Base-by-base conservation (phyloP, 2,329 filamentous ascomycete species). In the Tolypocladium paradoxum region DNA sequence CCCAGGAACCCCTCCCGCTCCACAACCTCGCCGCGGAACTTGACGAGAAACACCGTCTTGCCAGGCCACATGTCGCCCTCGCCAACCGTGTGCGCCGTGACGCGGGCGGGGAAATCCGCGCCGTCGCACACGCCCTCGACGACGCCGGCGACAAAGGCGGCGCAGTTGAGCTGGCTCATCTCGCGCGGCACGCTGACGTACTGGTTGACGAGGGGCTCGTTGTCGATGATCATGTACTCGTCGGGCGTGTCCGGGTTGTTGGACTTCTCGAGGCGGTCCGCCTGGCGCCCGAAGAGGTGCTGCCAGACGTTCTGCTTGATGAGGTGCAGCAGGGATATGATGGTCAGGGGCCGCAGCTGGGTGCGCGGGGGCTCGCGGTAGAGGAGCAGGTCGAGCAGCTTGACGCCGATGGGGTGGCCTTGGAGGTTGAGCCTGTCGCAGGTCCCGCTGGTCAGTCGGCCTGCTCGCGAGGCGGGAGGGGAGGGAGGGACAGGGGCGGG, bases 161-260 rank as follows among this genome's bases (percentile, higher is more conserved):
- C 93, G 70, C 92, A 96, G 70, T 96, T 97, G 64, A 99, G 78
- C 79, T 93, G 88, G 71, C 82, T 90, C 88, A 99, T 95, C 72
- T 99, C 93, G 64, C 87, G 87, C 18, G 93, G 93, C 51, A 97
- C 87, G 62, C 84, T 90, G 65, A 99, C 87, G 73, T 93, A 97
- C 57, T 87, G 85, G 71, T 96, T 97, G 38, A 97, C 92, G 50
- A 97, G 78, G 24, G 93, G 93, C 68, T 97, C 93, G 72, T 99
- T 97, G 73, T 99, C 93, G 63, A 91, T 89, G 63, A 99, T 93
- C 92, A 99, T 97, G 76, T 97, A 99, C 75, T 97, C 92, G 62
- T 93, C 90, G 9, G 89, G 85, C 51, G 90, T 92, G 51, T 85
- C 82, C 9, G 88, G 85, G 63, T 88, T 85, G 52, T 84, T 84